Conservation (phyloP, 352 stramenopile species). For the Phytophthora europaea region DNA sequence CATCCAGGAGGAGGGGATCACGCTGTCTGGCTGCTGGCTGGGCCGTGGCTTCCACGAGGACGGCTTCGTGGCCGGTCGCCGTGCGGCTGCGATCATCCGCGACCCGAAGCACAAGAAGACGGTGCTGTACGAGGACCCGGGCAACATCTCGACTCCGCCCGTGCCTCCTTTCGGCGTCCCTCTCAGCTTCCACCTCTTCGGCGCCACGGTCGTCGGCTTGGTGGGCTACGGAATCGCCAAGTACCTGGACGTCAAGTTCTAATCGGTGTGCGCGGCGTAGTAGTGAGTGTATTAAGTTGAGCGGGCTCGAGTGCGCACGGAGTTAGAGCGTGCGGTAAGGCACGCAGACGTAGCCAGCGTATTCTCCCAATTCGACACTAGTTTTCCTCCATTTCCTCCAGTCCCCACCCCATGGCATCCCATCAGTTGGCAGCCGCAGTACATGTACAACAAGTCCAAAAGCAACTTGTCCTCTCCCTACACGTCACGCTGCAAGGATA, state of each 20-base stretch:
- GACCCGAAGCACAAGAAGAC: constrained; percentile 81
- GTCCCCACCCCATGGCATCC: neutral
- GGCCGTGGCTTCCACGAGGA: constrained; percentile 90
- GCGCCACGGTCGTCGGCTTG: constrained; percentile 61
- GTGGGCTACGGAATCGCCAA: constrained; percentile 73
- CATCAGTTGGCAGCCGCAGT: neutral
- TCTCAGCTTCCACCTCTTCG: constrained; percentile 70
- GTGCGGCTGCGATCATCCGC: constrained; percentile 82
- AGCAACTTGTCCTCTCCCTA: constrained; percentile 5
- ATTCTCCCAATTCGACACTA: constrained; percentile 21
- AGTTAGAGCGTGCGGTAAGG: constrained; percentile 16
- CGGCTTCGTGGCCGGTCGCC: constrained; percentile 84
- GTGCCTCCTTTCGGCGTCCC: constrained; percentile 83
- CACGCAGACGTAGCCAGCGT: constrained; percentile 10
- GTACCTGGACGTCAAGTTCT: constrained; percentile 64
- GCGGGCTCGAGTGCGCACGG: constrained; percentile 6
- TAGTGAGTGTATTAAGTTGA: constrained; percentile 32
- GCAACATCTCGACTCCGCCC: constrained; percentile 77
- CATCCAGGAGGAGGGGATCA: constrained; percentile 86
- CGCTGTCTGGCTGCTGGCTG: constrained; percentile 86
- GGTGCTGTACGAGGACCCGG: constrained; percentile 86
- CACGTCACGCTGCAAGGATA: constrained; percentile 28
- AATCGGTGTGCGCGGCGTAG: constrained; percentile 27
- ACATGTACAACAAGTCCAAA: neutral
- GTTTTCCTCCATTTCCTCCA: constrained; percentile 2